Evolutionary conservation across 1,284 basidiomycete species (phyloP).

Genomic region (Sparassis latifolia): DNA sequence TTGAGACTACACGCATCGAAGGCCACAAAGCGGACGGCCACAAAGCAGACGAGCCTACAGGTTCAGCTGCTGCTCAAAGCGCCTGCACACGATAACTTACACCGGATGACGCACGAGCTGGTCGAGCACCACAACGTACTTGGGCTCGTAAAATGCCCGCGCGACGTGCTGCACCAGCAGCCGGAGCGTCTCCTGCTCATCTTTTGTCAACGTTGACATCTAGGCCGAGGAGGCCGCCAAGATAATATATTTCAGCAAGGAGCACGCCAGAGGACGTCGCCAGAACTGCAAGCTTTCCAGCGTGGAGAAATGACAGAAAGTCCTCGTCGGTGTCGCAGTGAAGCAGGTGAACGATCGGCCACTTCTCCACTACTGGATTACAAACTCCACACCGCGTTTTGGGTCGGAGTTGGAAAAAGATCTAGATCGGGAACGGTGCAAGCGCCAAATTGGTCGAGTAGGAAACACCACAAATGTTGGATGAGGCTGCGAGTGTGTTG

Average conservation of each 20-base stretch:
- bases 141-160: slow-evolving; percentile 91
- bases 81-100: slow-evolving; percentile 54
- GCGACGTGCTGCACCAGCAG: slow-evolving; percentile 89
- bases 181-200: slow-evolving; percentile 69
- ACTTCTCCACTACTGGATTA: too few relatives aligned
- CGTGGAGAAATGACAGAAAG: background rate
- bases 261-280: background rate
- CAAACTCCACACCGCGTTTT: too few relatives aligned
- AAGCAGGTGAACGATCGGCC: too few relatives aligned
- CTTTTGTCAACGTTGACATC: slow-evolving; percentile 42
- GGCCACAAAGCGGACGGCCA: background rate
- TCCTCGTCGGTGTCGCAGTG: too few relatives aligned
- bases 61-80: background rate
- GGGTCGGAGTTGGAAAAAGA: too few relatives aligned
- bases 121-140: slow-evolving; percentile 89
- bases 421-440: too few relatives aligned
- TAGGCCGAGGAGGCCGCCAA: slow-evolving; percentile 16
- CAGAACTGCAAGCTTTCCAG: background rate
- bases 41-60: background rate
- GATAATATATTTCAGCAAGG: background rate
- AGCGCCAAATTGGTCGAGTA: too few relatives aligned
- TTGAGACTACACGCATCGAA: slow-evolving; percentile 55
- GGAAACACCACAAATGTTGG: too few relatives aligned
- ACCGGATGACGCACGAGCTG: slow-evolving; percentile 87
- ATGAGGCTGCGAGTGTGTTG: too few relatives aligned